Evolutionary conservation across 257 asterid species (phyloP).

Genomic region (Oldenlandia corymbosa): DNA sequence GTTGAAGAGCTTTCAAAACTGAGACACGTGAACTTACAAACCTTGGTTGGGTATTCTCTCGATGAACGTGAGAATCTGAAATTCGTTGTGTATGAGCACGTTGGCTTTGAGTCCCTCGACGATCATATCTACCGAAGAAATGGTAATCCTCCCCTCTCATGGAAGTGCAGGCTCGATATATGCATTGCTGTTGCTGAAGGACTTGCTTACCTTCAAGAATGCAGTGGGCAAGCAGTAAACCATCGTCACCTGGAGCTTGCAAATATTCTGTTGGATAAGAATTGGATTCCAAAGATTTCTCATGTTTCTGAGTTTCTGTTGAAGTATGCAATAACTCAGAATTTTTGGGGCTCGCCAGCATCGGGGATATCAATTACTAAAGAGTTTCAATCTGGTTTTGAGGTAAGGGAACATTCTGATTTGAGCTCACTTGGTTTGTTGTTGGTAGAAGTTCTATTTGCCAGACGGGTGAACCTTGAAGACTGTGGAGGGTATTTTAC

Average conservation of each 20-base stretch:
- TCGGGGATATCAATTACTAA: not conserved
- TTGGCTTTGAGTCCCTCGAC: not conserved
- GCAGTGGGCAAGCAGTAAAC: not conserved
- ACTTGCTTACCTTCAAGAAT: not conserved
- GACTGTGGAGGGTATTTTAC: not conserved
- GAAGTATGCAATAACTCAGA: too few species aligned
- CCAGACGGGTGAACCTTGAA: not conserved
- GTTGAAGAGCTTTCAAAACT: not conserved
- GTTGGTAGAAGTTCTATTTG: not conserved
- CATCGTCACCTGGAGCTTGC: not conserved
- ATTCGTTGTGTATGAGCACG: slow-evolving; percentile 2
- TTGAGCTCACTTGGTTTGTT: not conserved
- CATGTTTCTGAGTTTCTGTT: not conserved
- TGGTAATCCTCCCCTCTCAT: not conserved
- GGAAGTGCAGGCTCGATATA: slow-evolving; percentile 1
- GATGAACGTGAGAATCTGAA: not conserved
- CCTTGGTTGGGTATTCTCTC: slow-evolving; percentile 8
- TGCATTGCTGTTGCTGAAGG: slow-evolving; percentile 11
- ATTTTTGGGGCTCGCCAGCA: not conserved
- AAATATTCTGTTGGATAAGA: not conserved
- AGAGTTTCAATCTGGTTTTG: not conserved
- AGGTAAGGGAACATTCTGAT: not conserved
- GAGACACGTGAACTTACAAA: not conserved
- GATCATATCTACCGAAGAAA: not conserved
- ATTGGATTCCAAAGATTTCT: not conserved